Base-by-base conservation (phyloP, 2,329 filamentous ascomycete genomes). In the Cladosporium velox region DNA sequence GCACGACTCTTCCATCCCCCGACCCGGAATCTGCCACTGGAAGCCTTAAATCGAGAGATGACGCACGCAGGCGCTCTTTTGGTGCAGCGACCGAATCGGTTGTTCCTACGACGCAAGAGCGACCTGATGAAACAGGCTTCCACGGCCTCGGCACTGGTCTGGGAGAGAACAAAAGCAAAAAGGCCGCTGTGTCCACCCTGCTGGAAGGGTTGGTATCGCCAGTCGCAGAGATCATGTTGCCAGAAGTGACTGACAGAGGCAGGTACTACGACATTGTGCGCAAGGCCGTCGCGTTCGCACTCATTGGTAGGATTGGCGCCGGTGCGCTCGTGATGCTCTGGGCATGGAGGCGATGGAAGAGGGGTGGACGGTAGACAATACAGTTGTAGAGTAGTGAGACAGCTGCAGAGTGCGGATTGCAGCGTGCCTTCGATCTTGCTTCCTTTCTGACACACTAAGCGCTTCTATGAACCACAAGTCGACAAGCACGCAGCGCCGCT, bases 181-280 rank as follows among this genome's bases (percentile, higher is more conserved):
- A 76, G 72, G 79, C 69, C 71, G 80, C 80, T 11, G 81, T 85
- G 3, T 79, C 81, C 49, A 79, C 79, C 0, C 79, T 85, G 78
- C 72, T 85, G 6, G 82, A 85, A 69, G 83, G 83, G 75, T 77
- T 69, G 32, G 75, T 77, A 49, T 70, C 72, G 32, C 59, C 65
- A 32, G 38, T 72, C 51, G 70, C 68, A 6, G 61, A 65, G 41
- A 52, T 70, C 34, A 58, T 68, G 34, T 64, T 76, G 68, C 74
- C 74, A 52, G 67, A 69, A 52, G 73, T 76, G 60, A 66, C 72
- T 76, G 70, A 76, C 68, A 70, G 75, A 41, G 70, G 63, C 67
- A 76, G 75, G 14, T 85, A 85, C 66, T 85, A 84, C 72, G 81
- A 83, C 57, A 78, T 84, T 66, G 78, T 85, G 21, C 75, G 81